Percentiles rank a stretch among this genome's conserved stretches.
These are phyloP conservation scores for Skeletonema costatum DNA, from an alignment of 108 stramenopile species.

Conservation along the genomic window DNA sequence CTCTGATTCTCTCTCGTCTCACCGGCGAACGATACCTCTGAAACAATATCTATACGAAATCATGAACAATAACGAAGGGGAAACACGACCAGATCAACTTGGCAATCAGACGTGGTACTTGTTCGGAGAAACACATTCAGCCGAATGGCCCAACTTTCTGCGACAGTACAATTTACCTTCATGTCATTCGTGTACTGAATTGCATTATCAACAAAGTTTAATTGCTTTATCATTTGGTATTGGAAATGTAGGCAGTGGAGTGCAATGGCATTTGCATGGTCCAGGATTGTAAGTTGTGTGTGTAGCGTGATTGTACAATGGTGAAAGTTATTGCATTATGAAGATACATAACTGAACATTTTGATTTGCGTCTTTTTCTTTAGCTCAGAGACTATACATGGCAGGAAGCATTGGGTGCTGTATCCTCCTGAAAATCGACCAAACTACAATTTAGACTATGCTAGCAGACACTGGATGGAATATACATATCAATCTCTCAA, in stretches of 20 bases:
- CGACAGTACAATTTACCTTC: slow-evolving; percentile 59
- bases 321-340: too few species aligned
- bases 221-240: slow-evolving; percentile 81
- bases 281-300: slow-evolving; percentile 49
- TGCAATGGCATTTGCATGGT: slow-evolving; percentile 88
- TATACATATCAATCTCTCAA: slow-evolving; percentile 49
- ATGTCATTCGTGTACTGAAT: slow-evolving; percentile 68
- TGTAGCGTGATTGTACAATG: too few species aligned
- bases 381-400: slow-evolving; percentile 68
- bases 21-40: slow-evolving; percentile 66
- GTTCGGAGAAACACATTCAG: slow-evolving; percentile 82
- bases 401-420: slow-evolving; percentile 78
- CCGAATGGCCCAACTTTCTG: slow-evolving; percentile 66
- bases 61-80: slow-evolving; percentile 23
- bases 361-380: too few species aligned
- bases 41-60: slow-evolving; percentile 67
- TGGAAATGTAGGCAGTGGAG: slow-evolving; percentile 81
- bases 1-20: slow-evolving; percentile 78
- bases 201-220: slow-evolving; percentile 25
- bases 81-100: slow-evolving; percentile 60
- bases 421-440: slow-evolving; percentile 58
- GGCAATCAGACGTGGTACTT: slow-evolving; percentile 89
- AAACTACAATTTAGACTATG: slow-evolving; percentile 66
- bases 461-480: slow-evolving; percentile 87
- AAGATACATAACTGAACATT: too few species aligned